phyloP scores from a whole-genome alignment of 345 rosid species.

The Aquilaria yunnanensis region DNA sequence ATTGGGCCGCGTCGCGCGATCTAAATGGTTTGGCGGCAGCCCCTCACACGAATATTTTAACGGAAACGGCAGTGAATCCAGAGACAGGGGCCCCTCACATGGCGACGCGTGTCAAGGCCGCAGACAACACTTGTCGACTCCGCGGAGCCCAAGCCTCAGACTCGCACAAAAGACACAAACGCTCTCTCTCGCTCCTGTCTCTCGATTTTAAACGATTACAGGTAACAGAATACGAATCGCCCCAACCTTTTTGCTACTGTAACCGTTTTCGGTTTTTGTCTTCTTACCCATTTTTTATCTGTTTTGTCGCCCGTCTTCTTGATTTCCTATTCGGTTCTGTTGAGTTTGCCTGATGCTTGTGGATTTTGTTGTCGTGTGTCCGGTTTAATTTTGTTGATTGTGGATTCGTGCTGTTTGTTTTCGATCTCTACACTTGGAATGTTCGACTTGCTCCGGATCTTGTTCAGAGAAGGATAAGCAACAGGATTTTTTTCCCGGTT shows the following conservation, averaged over 20 bases:
- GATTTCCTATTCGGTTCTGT: not conserved
- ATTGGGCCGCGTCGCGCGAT: constrained; percentile 59
- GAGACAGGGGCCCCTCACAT: constrained; percentile 38
- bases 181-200: constrained; percentile 7
- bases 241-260: not conserved
- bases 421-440: no score
- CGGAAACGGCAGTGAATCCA: constrained; percentile 4
- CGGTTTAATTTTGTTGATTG: no score
- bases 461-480: no score
- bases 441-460: no score
- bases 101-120: constrained; percentile 56
- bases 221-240: constrained; percentile 13
- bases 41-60: constrained; percentile 14
- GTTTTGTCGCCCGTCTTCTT: not conserved
- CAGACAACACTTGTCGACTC: constrained; percentile 85
- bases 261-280: not conserved
- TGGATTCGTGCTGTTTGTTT: no score
- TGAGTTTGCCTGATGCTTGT: no score
- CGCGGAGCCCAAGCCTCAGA: constrained; percentile 10
- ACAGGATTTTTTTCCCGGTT: no score
- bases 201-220: constrained; percentile 16
- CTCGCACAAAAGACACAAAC: constrained; percentile 27
- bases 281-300: not conserved
- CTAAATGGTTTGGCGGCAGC: constrained; percentile 15
- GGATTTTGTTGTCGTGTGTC: no score